Percentiles rank a stretch among this genome's conserved stretches.
Evolutionary conservation across 495 filamentous ascomycete genomes (phyloP).

Genomic region (Usnea hakonensis): DNA sequence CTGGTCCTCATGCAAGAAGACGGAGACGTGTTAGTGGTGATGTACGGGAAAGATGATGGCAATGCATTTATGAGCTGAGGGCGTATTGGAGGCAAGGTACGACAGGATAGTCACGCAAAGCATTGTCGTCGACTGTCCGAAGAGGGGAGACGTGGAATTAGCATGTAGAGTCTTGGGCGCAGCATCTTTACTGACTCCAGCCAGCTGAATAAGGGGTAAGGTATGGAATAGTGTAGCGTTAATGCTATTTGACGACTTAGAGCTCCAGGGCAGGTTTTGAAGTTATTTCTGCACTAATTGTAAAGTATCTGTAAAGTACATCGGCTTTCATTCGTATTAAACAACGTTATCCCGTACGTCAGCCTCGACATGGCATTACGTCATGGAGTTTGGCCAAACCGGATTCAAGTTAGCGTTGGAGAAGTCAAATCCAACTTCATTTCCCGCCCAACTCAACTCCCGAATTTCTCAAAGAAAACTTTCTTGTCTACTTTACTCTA

Average conservation of each 20-base stretch:
- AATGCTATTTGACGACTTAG: too few species aligned
- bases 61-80: not conserved
- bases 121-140: not conserved
- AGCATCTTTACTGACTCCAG: not conserved
- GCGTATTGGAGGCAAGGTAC: not conserved
- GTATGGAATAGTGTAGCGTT: not conserved
- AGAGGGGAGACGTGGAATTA: not conserved
- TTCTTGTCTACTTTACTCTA: constrained; percentile 5
- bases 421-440: constrained; percentile 19
- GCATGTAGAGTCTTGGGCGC: not conserved
- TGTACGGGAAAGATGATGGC: constrained; percentile 10
- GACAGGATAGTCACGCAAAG: not conserved
- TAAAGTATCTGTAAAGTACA: too few species aligned
- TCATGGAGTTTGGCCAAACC: constrained; percentile 15
- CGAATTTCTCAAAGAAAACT: not conserved
- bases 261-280: too few species aligned
- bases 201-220: too few species aligned
- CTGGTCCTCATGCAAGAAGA: constrained; percentile 22
- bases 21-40: constrained; percentile 22
- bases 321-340: constrained; percentile 3
- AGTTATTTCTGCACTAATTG: not conserved
- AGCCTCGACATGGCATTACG: constrained; percentile 6
- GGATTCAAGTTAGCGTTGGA: constrained; percentile 9
- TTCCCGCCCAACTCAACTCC: constrained; percentile 9
- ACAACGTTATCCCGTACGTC: constrained; percentile 1